Percentiles rank a stretch among this genome's conserved stretches.
Conservation (phyloP, 23 red algal species). For the Chondrus crispus region DNA sequence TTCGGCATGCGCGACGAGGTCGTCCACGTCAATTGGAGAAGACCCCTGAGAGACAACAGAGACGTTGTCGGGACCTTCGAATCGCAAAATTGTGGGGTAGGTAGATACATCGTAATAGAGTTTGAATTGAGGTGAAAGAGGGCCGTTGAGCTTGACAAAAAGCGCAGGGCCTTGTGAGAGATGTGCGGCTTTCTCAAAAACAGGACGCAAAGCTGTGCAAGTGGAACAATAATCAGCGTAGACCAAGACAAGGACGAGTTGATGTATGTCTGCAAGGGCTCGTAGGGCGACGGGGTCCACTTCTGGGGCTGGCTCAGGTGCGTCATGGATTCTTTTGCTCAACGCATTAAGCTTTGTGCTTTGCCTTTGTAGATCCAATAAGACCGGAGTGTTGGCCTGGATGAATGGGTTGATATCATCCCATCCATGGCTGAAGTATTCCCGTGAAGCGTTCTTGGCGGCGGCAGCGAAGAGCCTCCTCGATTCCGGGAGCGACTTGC, state of each 20-base stretch:
- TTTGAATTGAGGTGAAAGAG: slow-evolving; percentile 48
- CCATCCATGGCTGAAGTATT: slow-evolving; percentile 49
- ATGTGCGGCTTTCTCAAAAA: slow-evolving; percentile 52
- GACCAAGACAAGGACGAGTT: slow-evolving; percentile 46
- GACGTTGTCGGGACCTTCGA: not conserved
- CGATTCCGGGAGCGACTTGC: slow-evolving; percentile 44
- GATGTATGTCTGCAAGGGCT: slow-evolving; percentile 20
- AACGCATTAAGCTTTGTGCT: slow-evolving; percentile 16
- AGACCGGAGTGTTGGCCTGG: slow-evolving; percentile 19
- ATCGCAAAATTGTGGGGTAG: slow-evolving; percentile 47
- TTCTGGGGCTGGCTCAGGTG: not conserved
- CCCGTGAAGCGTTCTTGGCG: slow-evolving; percentile 16
- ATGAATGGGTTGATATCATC: slow-evolving; percentile 16
- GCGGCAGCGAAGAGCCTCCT: slow-evolving; percentile 15
- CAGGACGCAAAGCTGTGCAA: slow-evolving; percentile 45
- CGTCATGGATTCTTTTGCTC: not conserved
- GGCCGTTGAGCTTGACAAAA: slow-evolving; percentile 58
- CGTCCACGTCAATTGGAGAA: not conserved
- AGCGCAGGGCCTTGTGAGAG: not conserved
- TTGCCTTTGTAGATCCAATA: slow-evolving; percentile 27
- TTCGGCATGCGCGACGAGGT: slow-evolving; percentile 28
- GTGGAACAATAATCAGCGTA: slow-evolving; percentile 71
- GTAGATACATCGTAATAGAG: slow-evolving; percentile 28
- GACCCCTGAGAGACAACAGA: slow-evolving; percentile 6
- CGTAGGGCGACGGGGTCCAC: slow-evolving; percentile 35